phyloP scores from a whole-genome alignment of 164 flowering plant species.

The Tinospora cordifolia region DNA sequence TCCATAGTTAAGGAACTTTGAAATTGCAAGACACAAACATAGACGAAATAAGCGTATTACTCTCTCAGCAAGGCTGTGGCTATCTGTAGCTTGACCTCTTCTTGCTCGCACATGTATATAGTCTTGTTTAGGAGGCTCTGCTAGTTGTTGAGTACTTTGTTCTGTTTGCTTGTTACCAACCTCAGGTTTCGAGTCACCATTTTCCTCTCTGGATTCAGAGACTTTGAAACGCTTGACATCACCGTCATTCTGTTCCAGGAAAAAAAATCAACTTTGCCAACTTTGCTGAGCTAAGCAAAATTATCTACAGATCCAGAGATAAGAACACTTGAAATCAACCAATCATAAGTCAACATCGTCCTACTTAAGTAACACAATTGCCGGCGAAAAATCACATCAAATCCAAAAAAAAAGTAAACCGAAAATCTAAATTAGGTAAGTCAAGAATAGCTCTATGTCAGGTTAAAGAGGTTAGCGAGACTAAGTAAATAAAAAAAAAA shows the following conservation, averaged over 20 bases:
- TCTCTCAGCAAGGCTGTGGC: constrained; percentile 96
- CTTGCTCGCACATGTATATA: constrained; percentile 92
- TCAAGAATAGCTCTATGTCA: too few relatives aligned
- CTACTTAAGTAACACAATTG: not conserved
- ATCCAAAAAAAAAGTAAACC: too few relatives aligned
- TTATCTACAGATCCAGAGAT: constrained; percentile 1
- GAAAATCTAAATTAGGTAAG: too few relatives aligned
- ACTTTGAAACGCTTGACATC: constrained; percentile 43
- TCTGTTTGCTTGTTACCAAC: constrained; percentile 41
- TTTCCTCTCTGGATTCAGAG: constrained; percentile 37
- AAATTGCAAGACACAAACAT: not conserved
- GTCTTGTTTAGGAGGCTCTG: constrained; percentile 72
- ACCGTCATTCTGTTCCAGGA: constrained; percentile 33
- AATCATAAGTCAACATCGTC: not conserved
- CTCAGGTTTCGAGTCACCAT: constrained; percentile 47
- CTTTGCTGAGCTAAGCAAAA: not conserved
- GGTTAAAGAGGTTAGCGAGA: too few relatives aligned
- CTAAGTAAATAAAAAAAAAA: not conserved
- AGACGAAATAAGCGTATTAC: constrained; percentile 33
- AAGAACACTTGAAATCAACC: not conserved
- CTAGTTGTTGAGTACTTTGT: constrained; percentile 30
- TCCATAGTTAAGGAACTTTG: not conserved
- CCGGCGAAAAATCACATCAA: not conserved
- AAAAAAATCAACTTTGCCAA: not conserved
- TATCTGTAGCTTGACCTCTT: constrained; percentile 98